These are phyloP conservation scores for Liriodendron chinense DNA, from an alignment of 164 flowering plant genomes.

Conservation along the genomic window DNA sequence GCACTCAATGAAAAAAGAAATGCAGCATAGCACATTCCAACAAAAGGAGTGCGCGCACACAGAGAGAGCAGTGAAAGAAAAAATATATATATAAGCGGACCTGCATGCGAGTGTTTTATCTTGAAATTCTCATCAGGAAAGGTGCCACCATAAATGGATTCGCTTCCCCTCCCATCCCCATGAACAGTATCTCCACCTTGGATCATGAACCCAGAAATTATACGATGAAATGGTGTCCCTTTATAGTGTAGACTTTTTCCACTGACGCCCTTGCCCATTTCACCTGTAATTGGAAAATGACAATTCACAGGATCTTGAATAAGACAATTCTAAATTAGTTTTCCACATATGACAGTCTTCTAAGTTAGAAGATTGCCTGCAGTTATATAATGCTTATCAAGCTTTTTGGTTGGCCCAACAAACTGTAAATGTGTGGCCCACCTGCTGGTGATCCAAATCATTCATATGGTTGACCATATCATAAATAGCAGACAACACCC, in stretches of 20 bases:
- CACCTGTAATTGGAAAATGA: slow-evolving; percentile 44
- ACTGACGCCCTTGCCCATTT: slow-evolving; percentile 60
- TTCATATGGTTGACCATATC: too few species aligned
- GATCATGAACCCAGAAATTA: slow-evolving; percentile 85
- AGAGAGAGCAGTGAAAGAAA: neutral
- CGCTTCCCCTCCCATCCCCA: slow-evolving; percentile 75
- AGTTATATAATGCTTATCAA: neutral
- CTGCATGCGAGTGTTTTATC: slow-evolving; percentile 86
- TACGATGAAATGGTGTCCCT: slow-evolving; percentile 91
- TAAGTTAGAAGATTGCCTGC: neutral
- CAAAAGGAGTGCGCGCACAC: too few species aligned
- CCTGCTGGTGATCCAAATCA: too few species aligned
- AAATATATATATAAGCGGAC: slow-evolving; percentile 23
- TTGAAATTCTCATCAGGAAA: slow-evolving; percentile 93
- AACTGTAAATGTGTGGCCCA: neutral
- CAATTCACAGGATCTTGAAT: neutral
- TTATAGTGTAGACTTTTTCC: slow-evolving; percentile 82
- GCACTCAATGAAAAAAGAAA: too few species aligned
- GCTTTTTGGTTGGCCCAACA: neutral
- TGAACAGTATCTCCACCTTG: slow-evolving; percentile 87
- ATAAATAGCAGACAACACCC: too few species aligned
- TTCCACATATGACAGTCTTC: neutral
- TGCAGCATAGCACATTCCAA: too few species aligned
- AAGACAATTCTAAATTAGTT: neutral
- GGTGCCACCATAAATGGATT: slow-evolving; percentile 83